phyloP scores from a whole-genome alignment of 805 yeast genomes.

The Wickerhamiella dianesei region DNA sequence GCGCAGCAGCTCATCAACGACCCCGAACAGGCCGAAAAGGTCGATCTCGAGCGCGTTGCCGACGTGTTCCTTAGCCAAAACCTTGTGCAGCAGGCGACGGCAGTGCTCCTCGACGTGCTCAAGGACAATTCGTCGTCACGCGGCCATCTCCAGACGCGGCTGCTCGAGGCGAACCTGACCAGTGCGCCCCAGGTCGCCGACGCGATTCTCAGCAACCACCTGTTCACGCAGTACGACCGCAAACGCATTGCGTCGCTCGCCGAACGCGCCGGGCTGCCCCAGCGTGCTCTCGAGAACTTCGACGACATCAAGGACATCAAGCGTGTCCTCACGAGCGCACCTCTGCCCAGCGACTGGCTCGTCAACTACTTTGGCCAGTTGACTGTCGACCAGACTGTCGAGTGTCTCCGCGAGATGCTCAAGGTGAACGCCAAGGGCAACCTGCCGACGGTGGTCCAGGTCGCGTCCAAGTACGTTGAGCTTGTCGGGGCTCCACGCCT shows the following conservation, averaged over 20 bases:
- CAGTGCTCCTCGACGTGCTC: conserved; percentile 86
- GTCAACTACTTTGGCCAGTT: conserved; percentile 84
- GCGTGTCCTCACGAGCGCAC: conserved; percentile 57
- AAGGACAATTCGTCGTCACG: conserved; percentile 89
- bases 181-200: conserved; percentile 99
- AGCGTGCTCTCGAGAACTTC: conserved; percentile 92
- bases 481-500: conserved; percentile 74
- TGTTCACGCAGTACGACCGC: conserved; percentile 91
- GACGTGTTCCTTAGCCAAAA: conserved; percentile 92
- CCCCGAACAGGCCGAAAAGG: conserved; percentile 32
- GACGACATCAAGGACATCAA: conserved; percentile 91
- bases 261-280: conserved; percentile 91
- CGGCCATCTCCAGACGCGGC: conserved; percentile 89
- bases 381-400: conserved; percentile 84
- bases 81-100: conserved; percentile 94
- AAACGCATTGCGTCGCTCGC: conserved; percentile 83
- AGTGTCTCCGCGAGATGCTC: conserved; percentile 77
- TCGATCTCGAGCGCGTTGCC: conserved; percentile 76
- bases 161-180: conserved; percentile 78
- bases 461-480: conserved; percentile 92
- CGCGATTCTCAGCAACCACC: conserved; percentile 89
- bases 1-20: conserved; percentile 73
- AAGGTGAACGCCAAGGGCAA: conserved; percentile 68
- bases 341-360: conserved; percentile 83
- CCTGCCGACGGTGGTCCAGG: conserved; percentile 86